Conservation (phyloP, 2,329 filamentous ascomycete genomes). For the Trichoderma sp. region DNA sequence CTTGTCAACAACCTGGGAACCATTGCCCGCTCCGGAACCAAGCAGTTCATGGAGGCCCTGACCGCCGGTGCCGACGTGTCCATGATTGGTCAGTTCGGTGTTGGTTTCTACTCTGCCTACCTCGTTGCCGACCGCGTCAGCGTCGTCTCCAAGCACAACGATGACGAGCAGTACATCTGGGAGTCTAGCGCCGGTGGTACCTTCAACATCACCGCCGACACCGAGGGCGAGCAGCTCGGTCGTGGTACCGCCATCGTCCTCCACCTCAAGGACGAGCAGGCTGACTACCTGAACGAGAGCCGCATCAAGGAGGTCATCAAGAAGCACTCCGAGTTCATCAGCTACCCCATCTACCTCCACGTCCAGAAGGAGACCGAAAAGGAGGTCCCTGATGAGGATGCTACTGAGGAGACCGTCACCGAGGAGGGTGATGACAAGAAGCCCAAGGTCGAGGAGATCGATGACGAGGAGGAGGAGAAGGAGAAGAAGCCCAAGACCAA, state of each 20-base stretch:
- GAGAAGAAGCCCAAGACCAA: slow-evolving; percentile 98
- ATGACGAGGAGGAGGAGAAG: slow-evolving; percentile 78
- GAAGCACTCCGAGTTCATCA: slow-evolving; percentile 99
- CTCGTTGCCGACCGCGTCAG: slow-evolving; percentile 95
- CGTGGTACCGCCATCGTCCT: slow-evolving; percentile 98
- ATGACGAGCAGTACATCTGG: slow-evolving; percentile 99
- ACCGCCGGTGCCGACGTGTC: slow-evolving; percentile 98
- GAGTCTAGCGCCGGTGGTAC: slow-evolving; percentile 96
- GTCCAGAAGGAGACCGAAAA: slow-evolving; percentile 99
- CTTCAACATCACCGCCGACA: slow-evolving; percentile 89
- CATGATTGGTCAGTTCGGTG: slow-evolving; percentile 99
- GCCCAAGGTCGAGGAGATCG: slow-evolving; percentile 90
- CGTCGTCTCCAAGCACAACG: slow-evolving; percentile 98
- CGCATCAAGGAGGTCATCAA: slow-evolving; percentile 99
- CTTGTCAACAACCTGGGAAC: slow-evolving; percentile 99
- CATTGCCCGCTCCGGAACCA: slow-evolving; percentile 97
- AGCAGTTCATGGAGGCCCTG: slow-evolving; percentile 99
- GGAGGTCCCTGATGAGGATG: slow-evolving; percentile 96
- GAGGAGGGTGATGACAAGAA: slow-evolving; percentile 88
- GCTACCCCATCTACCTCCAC: slow-evolving; percentile 99
- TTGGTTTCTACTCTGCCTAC: slow-evolving; percentile 99
- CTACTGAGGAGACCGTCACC: slow-evolving; percentile 63
- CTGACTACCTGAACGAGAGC: slow-evolving; percentile 96
- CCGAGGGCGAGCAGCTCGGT: slow-evolving; percentile 84
- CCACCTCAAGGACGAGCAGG: slow-evolving; percentile 99